Evolutionary conservation across 371 early-diverging fungal species (phyloP), one percentile per base, ranked within the genome.

Genomic region (Mortierella sp.): DNA sequence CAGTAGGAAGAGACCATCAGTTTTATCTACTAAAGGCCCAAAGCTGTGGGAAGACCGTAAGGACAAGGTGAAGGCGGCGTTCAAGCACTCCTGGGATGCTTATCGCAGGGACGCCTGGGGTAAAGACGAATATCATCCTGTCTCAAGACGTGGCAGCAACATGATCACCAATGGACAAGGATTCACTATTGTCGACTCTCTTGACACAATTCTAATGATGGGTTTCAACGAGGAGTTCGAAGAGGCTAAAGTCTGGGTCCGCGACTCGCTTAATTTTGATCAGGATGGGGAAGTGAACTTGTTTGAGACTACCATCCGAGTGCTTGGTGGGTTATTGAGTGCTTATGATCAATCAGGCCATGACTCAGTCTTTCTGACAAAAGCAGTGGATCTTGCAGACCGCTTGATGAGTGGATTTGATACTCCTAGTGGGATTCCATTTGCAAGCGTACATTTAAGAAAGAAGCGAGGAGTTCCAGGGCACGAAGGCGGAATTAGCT

Each of bases 261-360:
- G 76, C 1, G 85, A 76, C 3, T 43, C 86, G 2, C 80, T 93
- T 31, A 76, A 87, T 31, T 93, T 93, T 74, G 82, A 93, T 67
- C 88, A 91, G 84, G 86, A 93, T 56, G 92, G 85, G 17, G 86
- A 91, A 13, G 94, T 96, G 17, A 93, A 91, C 71, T 86, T 97
- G 37, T 99, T 99, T 83, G 99, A 99, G 83, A 95, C 95, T 13
- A 96, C 93, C 0, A 99, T 98, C 59, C 92, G 99, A 10, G 90
- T 96, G 3, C 80, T 99, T 22, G 99, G 99, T 12, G 97, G 97
- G 7, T 81, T 98, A 9, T 77, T 97, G 37, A 89, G 92, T 22
- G 94, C 96, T 0, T 93, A 96, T 76, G 88, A 96, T 67, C 85
- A 95, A 22, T 88, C 92, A 0, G 89, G 89, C n/a, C 85, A 89